These are phyloP conservation scores for Rhodotorula glutinis DNA, from an alignment of 1,284 basidiomycete genomes.

Conservation along the genomic window DNA sequence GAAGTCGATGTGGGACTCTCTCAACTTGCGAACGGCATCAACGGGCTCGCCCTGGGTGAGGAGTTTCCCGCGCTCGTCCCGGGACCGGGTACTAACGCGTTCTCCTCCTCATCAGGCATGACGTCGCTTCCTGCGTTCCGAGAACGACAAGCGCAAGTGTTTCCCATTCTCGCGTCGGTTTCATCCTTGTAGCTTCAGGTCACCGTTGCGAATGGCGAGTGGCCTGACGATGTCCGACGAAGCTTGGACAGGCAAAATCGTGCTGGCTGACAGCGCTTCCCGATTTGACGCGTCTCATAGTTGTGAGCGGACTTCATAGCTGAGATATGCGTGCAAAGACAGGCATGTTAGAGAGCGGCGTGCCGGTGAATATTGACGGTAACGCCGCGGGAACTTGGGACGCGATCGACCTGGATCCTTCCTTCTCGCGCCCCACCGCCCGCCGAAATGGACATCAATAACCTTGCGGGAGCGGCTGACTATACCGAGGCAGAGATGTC, in stretches of 20 bases:
- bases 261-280: no score
- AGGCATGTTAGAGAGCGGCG: no score
- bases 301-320: no score
- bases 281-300: no score
- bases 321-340: no score
- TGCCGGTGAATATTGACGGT: no score
- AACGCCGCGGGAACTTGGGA: neutral
- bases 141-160: slow-evolving; percentile 67
- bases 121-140: slow-evolving; percentile 65
- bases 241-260: no score
- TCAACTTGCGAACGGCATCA: slow-evolving; percentile 68
- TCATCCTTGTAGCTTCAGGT: neutral
- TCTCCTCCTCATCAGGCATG: slow-evolving; percentile 48
- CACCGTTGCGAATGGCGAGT: no score
- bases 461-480: neutral
- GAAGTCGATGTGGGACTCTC: slow-evolving; percentile 57
- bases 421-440: neutral
- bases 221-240: no score
- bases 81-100: no score
- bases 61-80: no score
- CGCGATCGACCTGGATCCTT: no score
- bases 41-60: slow-evolving; percentile 61
- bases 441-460: neutral
- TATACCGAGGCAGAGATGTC: neutral
- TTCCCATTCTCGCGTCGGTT: slow-evolving; percentile 61